Evolutionary conservation across 768 basidiomycete genomes (phyloP), one percentile per base, ranked within the genome.

Genomic region (Psilocybe cyanescens): DNA sequence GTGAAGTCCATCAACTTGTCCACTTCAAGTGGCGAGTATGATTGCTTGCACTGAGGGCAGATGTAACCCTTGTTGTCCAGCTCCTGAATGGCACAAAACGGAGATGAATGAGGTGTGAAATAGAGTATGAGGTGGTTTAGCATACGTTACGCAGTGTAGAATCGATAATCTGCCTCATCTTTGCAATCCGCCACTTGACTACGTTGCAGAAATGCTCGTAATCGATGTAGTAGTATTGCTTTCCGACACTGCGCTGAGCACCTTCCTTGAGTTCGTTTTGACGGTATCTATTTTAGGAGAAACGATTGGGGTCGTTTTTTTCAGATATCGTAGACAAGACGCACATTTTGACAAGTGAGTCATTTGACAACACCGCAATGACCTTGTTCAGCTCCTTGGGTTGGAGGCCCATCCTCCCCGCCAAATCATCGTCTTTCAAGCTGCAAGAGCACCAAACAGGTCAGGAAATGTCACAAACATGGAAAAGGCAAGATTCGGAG

Each of bases 1-100:
- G 72, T 51, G 62, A 86, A 87, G 73, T 95, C 91, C 81, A 94
- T 88, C 52, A 98, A 80, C 65, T 85, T 87, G 76, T 92, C 88
- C 52, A 89, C 91, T 62, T 99, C 95, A 12, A 99, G 80, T 0
- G 94, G 87, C 1, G 90, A 84, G 74, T 94, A 99, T 1, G 87
- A 86, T 68, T 88, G 87, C 60, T 86, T 85, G 79, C 96, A 98
- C 66, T 87, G 86, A 2, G 95, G 90, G 74, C 97, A 99, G 60
- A 96, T 88, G 74, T 97, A 99, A n/a, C 97, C 97, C 76, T 97
- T 94, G 72, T 95, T 94, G 64, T 96, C 94, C 62, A 97, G 86
- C 78, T 98, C 95, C 96, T 98, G 69, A n/a, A 53, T 28, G 52
- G 39, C 30, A 48, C 47, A 44, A 24, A 16, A 44, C 24, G 24